Conservation (phyloP, 352 stramenopile species). For the Globisporangium heterothallicum region DNA sequence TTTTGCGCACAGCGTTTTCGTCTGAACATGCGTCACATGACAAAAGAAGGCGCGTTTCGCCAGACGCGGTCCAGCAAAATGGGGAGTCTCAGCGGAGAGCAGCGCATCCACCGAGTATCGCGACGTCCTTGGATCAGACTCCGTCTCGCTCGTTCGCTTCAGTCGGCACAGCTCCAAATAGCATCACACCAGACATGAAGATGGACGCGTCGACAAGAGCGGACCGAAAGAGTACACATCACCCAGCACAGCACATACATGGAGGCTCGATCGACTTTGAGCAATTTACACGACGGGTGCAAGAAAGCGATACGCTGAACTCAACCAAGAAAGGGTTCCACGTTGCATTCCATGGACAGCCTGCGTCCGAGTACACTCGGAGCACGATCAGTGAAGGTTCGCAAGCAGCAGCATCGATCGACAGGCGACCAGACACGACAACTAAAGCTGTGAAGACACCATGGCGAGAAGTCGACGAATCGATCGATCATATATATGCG, state of each 20-base stretch:
- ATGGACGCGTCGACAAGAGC: background rate
- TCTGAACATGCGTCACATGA: background rate
- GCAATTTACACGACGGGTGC: constrained; percentile 3
- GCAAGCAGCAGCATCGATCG: background rate
- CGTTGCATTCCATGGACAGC: background rate
- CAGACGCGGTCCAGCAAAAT: background rate
- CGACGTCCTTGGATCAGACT: background rate
- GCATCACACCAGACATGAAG: background rate
- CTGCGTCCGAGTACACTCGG: background rate
- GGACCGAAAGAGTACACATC: background rate
- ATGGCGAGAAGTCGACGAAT: constrained; percentile 39
- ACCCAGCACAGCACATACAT: background rate
- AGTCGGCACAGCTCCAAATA: background rate
- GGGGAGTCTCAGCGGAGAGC: background rate
- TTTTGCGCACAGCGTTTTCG: too few species aligned
- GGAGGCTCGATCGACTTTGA: background rate
- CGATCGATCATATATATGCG: constrained; percentile 56
- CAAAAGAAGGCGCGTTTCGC: background rate
- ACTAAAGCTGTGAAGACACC: background rate
- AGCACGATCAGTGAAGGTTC: background rate
- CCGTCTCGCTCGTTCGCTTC: background rate
- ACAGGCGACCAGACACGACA: background rate
- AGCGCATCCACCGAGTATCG: background rate
- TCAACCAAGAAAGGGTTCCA: constrained; percentile 4
- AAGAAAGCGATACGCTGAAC: background rate